A percentile compares a stretch with the other conserved stretches of the same genome.
phyloP scores from a whole-genome alignment of 805 yeast species.

The Spathaspora boniae region DNA sequence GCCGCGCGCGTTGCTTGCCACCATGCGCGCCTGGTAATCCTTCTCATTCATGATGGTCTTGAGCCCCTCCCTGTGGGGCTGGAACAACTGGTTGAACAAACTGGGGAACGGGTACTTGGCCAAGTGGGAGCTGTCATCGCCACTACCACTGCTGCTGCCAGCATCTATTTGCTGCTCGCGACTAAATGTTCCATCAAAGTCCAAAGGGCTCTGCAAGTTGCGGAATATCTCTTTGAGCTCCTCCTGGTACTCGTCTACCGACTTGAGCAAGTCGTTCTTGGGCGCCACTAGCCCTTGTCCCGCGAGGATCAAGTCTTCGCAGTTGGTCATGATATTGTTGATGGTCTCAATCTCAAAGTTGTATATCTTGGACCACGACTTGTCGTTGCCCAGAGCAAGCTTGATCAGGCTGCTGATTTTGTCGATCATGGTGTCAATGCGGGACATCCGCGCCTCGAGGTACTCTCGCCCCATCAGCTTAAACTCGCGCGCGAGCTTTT shows the following conservation, averaged over 20 bases:
- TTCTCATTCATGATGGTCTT: slow-evolving; percentile 24
- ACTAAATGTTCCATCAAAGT: slow-evolving; percentile 25
- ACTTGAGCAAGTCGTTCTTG: slow-evolving; percentile 15
- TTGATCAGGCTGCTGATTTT: slow-evolving; percentile 23
- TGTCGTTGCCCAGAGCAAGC: slow-evolving; percentile 24
- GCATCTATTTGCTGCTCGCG: slow-evolving; percentile 9
- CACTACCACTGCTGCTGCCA: neutral
- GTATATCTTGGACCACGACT: slow-evolving; percentile 30
- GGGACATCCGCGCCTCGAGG: slow-evolving; percentile 23
- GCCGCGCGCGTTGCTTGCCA: slow-evolving; percentile 17
- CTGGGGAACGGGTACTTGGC: slow-evolving; percentile 11
- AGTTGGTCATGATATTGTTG: slow-evolving; percentile 25
- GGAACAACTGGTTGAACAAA: slow-evolving; percentile 10
- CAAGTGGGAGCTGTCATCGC: slow-evolving; percentile 5
- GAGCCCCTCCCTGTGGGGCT: slow-evolving; percentile 20
- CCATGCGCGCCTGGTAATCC: slow-evolving; percentile 25
- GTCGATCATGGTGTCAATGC: slow-evolving; percentile 26
- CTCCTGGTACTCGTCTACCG: slow-evolving; percentile 25
- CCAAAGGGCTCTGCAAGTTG: slow-evolving; percentile 32
- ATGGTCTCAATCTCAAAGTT: slow-evolving; percentile 33
- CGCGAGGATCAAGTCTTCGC: slow-evolving; percentile 26
- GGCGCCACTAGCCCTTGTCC: slow-evolving; percentile 11
- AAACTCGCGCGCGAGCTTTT: slow-evolving; percentile 21
- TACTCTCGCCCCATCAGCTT: slow-evolving; percentile 20
- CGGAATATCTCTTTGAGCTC: slow-evolving; percentile 27